Base-by-base conservation (phyloP, 192 early-diverging fungal species). In the Coemansia sp. region DNA sequence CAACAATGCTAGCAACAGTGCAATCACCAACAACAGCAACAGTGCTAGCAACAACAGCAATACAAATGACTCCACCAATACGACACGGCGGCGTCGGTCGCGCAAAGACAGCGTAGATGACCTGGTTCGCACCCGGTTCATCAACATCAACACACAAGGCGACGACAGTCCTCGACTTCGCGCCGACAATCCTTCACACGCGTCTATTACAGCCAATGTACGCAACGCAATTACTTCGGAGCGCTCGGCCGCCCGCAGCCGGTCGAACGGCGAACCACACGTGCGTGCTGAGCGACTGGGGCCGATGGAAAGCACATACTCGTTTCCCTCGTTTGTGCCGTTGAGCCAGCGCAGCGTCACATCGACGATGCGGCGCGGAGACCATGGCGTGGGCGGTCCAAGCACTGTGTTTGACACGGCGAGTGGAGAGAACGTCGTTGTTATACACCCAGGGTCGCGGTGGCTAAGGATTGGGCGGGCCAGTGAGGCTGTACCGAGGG, bases 381-480 rank as follows among this genome's bases (percentile, higher is more conserved):
- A 76, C 43, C 66, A 55, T 2, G 70, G 73, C 6, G 62, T 73
- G 4, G 74, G 70, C 23, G 38, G 43, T 4, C 26, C 38, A 8
- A 54, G 57, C 17, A 57, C 52, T 1, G 61, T 60, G 5, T 38
- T 75, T 22, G 66, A 75, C 2, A 74, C 67, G 4, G 50, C 74
- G 2, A 72, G 62, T 1, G 85, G 83, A 41, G 73, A 82, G 10
- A 89, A 93, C 66, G 86, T 91, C 16, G 84, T 95, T 60, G 88
- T 95, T 14, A 91, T 95, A 57, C 91, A 95, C 45, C 87, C 94
- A 3, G 94, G 94, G 43, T 95, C 94, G 53, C 79, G 88, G 52
- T 86, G 87, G 71, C 75, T 95, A 49, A 82, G 91, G 39, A 86
- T 95, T n/a, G 93, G 93, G 25, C 71, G 87, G 12, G 90, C 93